These are phyloP conservation scores for Vitis vinifera DNA, from an alignment of 164 flowering plant species.

Conservation along the genomic window ASM3070453v1 NC_081821.1:9159501-9160000, in stretches of 20 bases:
- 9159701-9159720: slow-evolving; percentile 18
- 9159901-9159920: slow-evolving; percentile 21
- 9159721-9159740: background rate
- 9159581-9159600: no score
- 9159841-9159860: background rate
- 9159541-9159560: no score
- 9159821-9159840: background rate
- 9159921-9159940: slow-evolving; percentile 61
- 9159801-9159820: background rate
- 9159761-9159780: background rate
- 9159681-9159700: slow-evolving; percentile 1
- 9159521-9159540: no score
- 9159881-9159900: slow-evolving; percentile 53
- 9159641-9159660: slow-evolving; percentile 18
- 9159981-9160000: background rate
- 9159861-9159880: slow-evolving; percentile 59
- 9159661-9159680: slow-evolving; percentile 20
- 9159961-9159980: slow-evolving; percentile 8
- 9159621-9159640: background rate
- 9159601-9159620: no score
- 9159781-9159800: slow-evolving; percentile 17
- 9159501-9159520: no score
- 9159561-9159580: no score
- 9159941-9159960: slow-evolving; percentile 37
- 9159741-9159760: background rate